Conservation (phyloP, 495 filamentous ascomycete species). For the Echria macrotheca region DNA sequence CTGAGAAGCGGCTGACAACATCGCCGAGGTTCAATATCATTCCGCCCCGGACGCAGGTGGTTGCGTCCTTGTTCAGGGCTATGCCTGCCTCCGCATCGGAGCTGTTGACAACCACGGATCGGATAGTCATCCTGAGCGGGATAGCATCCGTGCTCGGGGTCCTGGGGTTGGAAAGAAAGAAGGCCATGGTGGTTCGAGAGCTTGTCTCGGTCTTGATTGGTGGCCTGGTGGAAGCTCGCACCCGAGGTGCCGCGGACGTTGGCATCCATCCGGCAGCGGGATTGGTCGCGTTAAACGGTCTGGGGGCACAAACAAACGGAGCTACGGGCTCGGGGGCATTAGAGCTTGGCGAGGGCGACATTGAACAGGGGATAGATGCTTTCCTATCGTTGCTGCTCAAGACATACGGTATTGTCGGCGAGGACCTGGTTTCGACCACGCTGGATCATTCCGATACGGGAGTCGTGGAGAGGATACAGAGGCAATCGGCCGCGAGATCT, state of each 20-base stretch:
- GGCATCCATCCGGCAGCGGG: slow-evolving; percentile 92
- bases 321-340: slow-evolving; percentile 47
- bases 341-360: slow-evolving; percentile 68
- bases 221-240: slow-evolving; percentile 84
- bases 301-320: slow-evolving; percentile 39
- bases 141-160: slow-evolving; percentile 75
- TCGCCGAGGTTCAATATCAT: slow-evolving; percentile 43
- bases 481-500: slow-evolving; percentile 47
- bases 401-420: slow-evolving; percentile 45
- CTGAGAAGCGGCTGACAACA: slow-evolving; percentile 31
- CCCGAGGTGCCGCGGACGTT: slow-evolving; percentile 86
- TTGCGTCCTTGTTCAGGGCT: slow-evolving; percentile 63
- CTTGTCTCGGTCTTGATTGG: slow-evolving; percentile 76
- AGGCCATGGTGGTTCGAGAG: slow-evolving; percentile 79
- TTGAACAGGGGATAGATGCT: slow-evolving; percentile 62
- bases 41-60: slow-evolving; percentile 61
- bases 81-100: slow-evolving; percentile 61
- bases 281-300: slow-evolving; percentile 55
- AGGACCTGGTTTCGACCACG: slow-evolving; percentile 17
- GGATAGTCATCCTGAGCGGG: slow-evolving; percentile 71
- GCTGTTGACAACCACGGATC: slow-evolving; percentile 61
- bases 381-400: slow-evolving; percentile 45
- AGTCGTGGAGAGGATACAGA: slow-evolving; percentile 45
- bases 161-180: slow-evolving; percentile 76
- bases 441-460: slow-evolving; percentile 43